These are phyloP conservation scores for Stromatinia cepivora DNA, from an alignment of 2,329 filamentous ascomycete species.

Conservation along the genomic window DNA sequence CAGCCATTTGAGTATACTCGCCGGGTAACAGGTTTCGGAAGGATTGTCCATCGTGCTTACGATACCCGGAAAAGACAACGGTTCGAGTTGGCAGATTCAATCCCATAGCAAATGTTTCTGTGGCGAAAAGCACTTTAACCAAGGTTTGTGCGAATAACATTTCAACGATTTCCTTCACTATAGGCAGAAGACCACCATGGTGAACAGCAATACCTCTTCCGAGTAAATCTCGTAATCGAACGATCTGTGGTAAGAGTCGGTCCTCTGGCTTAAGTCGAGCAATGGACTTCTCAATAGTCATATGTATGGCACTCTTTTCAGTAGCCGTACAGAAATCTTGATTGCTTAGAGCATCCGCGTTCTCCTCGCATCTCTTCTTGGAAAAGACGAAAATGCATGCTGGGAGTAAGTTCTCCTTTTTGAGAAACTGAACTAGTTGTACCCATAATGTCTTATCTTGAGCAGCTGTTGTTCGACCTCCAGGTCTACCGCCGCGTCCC, in stretches of 20 bases:
- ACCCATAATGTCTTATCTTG: constrained; percentile 98
- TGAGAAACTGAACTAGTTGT: constrained; percentile 86
- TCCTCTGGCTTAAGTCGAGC: constrained; percentile 90
- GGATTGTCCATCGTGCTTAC: constrained; percentile 90
- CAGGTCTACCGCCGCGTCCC: constrained; percentile 80
- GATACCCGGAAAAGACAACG: constrained; percentile 94
- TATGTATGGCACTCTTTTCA: constrained; percentile 96
- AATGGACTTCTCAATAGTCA: constrained; percentile 94
- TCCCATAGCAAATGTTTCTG: constrained; percentile 98
- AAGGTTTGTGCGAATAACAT: constrained; percentile 93
- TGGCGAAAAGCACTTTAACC: constrained; percentile 96
- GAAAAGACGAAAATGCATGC: constrained; percentile 99
- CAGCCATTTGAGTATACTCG: constrained; percentile 99
- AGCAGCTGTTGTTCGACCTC: constrained; percentile 82
- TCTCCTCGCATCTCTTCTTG: constrained; percentile 96
- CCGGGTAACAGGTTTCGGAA: constrained; percentile 91
- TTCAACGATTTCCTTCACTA: constrained; percentile 97
- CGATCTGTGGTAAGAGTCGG: constrained; percentile 84
- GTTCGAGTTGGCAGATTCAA: constrained; percentile 93
- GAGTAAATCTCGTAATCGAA: constrained; percentile 80
- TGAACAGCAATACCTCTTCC: constrained; percentile 91
- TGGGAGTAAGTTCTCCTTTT: constrained; percentile 82
- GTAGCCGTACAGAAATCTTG: constrained; percentile 90
- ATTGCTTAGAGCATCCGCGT: constrained; percentile 91
- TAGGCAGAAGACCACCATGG: constrained; percentile 89